Conservation (phyloP, 495 filamentous ascomycete genomes). For the Aspergillus carlsbadensis region DNA sequence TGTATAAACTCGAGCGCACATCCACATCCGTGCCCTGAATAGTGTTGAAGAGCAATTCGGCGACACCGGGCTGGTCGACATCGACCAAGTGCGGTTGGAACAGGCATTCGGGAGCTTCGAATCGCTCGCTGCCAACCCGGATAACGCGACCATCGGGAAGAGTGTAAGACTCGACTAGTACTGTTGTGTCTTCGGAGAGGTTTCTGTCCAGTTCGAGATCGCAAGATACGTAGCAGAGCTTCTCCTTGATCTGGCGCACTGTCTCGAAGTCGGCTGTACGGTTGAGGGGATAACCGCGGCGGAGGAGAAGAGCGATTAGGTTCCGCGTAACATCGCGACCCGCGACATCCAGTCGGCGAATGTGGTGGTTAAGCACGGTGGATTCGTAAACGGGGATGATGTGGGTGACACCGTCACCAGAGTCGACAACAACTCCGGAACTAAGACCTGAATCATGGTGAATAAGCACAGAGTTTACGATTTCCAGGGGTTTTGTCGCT, state of each 20-base stretch:
- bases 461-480: background rate
- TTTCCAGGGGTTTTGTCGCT: background rate
- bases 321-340: slow-evolving; percentile 97
- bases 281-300: slow-evolving; percentile 95
- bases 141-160: slow-evolving; percentile 95
- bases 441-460: slow-evolving; percentile 63
- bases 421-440: slow-evolving; percentile 96
- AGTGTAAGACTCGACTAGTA: slow-evolving; percentile 95
- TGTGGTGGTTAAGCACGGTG: slow-evolving; percentile 96
- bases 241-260: slow-evolving; percentile 98
- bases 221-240: slow-evolving; percentile 99
- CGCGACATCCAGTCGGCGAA: slow-evolving; percentile 87
- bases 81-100: slow-evolving; percentile 99
- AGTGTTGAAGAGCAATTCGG: slow-evolving; percentile 96
- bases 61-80: slow-evolving; percentile 94
- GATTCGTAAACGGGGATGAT: slow-evolving; percentile 98
- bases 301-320: slow-evolving; percentile 90
- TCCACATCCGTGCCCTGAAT: slow-evolving; percentile 96
- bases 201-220: slow-evolving; percentile 95
- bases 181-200: slow-evolving; percentile 95
- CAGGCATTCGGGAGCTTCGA: slow-evolving; percentile 96
- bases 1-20: slow-evolving; percentile 88
- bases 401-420: slow-evolving; percentile 96
- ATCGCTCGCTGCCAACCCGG: slow-evolving; percentile 90
- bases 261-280: slow-evolving; percentile 99